Conservation (phyloP, 768 basidiomycete species). For the Suillus lakei region DNA sequence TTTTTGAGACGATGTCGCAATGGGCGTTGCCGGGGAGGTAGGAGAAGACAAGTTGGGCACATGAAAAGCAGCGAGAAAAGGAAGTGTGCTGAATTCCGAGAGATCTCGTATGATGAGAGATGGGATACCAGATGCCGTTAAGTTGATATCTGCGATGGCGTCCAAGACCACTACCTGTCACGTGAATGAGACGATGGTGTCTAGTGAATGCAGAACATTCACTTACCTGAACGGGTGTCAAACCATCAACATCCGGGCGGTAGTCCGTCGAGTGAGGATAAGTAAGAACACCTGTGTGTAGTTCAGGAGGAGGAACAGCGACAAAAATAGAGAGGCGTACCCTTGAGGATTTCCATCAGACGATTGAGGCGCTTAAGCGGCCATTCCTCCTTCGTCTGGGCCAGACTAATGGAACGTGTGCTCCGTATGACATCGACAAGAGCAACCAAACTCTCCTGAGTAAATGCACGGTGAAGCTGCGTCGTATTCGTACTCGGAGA, state of each 20-base stretch:
- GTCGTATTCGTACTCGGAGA: slow-evolving; percentile 19
- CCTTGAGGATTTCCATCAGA: slow-evolving; percentile 82
- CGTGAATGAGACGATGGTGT: slow-evolving; percentile 15
- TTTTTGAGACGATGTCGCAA: slow-evolving; percentile 45
- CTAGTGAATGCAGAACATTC: not conserved
- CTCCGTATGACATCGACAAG: slow-evolving; percentile 75
- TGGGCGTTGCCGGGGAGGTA: slow-evolving; percentile 16
- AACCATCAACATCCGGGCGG: slow-evolving; percentile 81
- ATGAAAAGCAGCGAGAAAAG: slow-evolving; percentile 84
- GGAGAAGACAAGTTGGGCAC: slow-evolving; percentile 7
- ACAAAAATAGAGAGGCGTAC: slow-evolving; percentile 34
- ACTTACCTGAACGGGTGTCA: slow-evolving; percentile 80
- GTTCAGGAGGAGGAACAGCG: not conserved
- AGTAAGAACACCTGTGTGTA: slow-evolving; percentile 65
- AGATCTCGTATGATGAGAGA: slow-evolving; percentile 84
- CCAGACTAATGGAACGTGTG: slow-evolving; percentile 54
- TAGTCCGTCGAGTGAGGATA: slow-evolving; percentile 87
- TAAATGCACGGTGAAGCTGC: slow-evolving; percentile 19
- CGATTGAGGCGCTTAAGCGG: slow-evolving; percentile 61
- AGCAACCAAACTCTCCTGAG: slow-evolving; percentile 84
- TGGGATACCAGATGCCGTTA: slow-evolving; percentile 61
- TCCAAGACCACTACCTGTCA: slow-evolving; percentile 72
- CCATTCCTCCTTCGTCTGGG: slow-evolving; percentile 62
- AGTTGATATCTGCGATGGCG: slow-evolving; percentile 68
- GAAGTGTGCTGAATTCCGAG: slow-evolving; percentile 83